Percentiles rank a stretch among this genome's conserved stretches.
Evolutionary conservation across 305 asterid genomes (phyloP).

Genomic region (Solanum hybrid): DNA sequence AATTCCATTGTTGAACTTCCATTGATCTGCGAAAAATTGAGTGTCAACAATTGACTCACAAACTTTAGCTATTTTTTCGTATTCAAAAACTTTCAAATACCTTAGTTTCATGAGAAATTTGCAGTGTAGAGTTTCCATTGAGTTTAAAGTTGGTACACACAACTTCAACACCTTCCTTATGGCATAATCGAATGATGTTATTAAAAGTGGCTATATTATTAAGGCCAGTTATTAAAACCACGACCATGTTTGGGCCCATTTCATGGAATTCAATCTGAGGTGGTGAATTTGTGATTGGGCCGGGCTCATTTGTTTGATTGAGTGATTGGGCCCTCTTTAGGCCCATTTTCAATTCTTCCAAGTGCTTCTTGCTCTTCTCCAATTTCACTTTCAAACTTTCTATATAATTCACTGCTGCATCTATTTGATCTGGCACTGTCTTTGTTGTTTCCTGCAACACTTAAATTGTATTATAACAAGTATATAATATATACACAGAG

Average conservation of each 20-base stretch:
- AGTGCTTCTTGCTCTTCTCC: slow-evolving; percentile 23
- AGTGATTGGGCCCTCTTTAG: slow-evolving; percentile 11
- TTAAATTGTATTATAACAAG: neutral
- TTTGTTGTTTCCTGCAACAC: neutral
- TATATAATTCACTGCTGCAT: slow-evolving; percentile 16
- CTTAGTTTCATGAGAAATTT: slow-evolving; percentile 23
- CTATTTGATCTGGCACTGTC: neutral
- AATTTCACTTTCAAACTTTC: slow-evolving; percentile 21
- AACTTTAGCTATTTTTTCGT: neutral
- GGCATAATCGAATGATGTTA: slow-evolving; percentile 19
- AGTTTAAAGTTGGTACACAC: slow-evolving; percentile 27
- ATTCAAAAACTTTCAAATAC: neutral
- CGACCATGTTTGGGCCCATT: slow-evolving; percentile 33
- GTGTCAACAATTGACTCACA: neutral
- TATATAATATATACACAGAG: neutral
- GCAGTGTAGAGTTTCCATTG: slow-evolving; percentile 33
- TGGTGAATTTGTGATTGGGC: neutral
- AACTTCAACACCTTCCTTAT: slow-evolving; percentile 31
- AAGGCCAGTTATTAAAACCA: slow-evolving; percentile 22
- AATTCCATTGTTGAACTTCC: slow-evolving; percentile 8
- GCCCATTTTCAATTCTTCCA: slow-evolving; percentile 13
- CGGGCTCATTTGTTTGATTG: neutral
- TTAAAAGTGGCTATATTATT: slow-evolving; percentile 20
- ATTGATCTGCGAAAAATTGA: neutral
- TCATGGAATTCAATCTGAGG: slow-evolving; percentile 35